Conservation (phyloP, 176 grass and related monocot species). For the Elaeis guineensis region DNA sequence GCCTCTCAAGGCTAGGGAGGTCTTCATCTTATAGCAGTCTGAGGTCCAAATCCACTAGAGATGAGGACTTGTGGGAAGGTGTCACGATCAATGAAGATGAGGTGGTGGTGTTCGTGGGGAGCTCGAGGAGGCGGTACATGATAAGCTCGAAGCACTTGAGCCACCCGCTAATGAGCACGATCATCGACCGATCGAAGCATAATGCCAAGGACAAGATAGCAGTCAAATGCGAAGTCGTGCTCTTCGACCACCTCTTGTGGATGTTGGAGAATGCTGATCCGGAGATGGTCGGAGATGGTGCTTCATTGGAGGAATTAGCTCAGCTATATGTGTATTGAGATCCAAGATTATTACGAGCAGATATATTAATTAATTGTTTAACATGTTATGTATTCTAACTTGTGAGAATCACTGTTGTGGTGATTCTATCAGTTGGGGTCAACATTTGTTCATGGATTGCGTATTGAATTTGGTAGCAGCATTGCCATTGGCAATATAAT, state of each 20-base stretch:
- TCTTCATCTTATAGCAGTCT: constrained; percentile 53
- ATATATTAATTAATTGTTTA: no score
- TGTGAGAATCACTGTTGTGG: no score
- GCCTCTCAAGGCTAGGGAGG: constrained; percentile 38
- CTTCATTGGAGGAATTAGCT: constrained; percentile 48
- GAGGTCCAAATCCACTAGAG: constrained; percentile 56
- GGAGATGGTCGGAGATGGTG: constrained; percentile 24
- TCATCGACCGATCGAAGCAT: constrained; percentile 27
- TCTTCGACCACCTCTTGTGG: constrained; percentile 94
- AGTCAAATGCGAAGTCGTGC: constrained; percentile 80
- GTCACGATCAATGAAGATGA: neutral
- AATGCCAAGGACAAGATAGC: constrained; percentile 13
- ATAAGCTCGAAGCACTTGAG: constrained; percentile 58
- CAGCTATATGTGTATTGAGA: constrained; percentile 56
- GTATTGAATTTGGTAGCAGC: no score
- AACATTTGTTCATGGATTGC: no score
- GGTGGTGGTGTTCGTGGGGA: constrained; percentile 58
- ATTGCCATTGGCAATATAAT: no score
- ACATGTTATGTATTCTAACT: no score
- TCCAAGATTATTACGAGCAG: no score
- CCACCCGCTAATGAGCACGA: constrained; percentile 63
- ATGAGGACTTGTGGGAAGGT: neutral
- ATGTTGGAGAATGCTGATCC: constrained; percentile 62
- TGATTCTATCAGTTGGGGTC: no score
- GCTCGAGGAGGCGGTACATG: constrained; percentile 61